These are phyloP conservation scores for Rhododendron simsii DNA, from an alignment of 148 eudicot genomes.

Conservation along the genomic window DNA sequence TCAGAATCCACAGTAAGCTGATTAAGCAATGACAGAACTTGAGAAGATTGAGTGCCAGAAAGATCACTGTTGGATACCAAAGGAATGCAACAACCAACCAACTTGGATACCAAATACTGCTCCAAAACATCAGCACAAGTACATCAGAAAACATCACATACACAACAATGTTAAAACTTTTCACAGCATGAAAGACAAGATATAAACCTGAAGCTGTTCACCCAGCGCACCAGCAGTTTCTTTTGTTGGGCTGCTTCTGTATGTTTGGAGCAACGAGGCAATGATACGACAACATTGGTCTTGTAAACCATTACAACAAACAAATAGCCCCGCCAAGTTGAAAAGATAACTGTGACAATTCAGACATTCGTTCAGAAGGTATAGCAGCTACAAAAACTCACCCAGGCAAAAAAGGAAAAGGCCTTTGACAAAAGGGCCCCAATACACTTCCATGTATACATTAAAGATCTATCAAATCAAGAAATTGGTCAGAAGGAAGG, in stretches of 20 bases:
- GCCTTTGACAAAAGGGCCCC: neutral
- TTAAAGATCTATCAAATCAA: neutral
- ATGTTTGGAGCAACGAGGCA: constrained; percentile 56
- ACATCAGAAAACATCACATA: neutral
- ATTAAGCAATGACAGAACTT: constrained; percentile 69
- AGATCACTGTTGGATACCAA: constrained; percentile 22
- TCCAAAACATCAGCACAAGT: neutral
- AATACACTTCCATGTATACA: neutral
- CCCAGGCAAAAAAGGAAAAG: neutral
- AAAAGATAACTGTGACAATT: constrained; percentile 68
- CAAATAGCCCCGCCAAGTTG: constrained; percentile 70
- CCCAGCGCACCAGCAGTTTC: constrained; percentile 68
- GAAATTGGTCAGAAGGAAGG: neutral
- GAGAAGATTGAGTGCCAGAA: constrained; percentile 42
- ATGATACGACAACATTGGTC: constrained; percentile 78
- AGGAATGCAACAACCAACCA: constrained; percentile 65
- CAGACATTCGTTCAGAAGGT: constrained; percentile 7
- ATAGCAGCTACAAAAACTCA: neutral
- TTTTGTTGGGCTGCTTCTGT: constrained; percentile 41
- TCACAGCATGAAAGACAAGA: neutral
- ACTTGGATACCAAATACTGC: constrained; percentile 83
- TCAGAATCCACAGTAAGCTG: constrained; percentile 77
- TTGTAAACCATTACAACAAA: constrained; percentile 54
- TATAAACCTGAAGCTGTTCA: constrained; percentile 87
- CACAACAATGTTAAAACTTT: neutral